Base-by-base conservation (phyloP, 768 basidiomycete species). In the Naematelia aurantialba region DNA sequence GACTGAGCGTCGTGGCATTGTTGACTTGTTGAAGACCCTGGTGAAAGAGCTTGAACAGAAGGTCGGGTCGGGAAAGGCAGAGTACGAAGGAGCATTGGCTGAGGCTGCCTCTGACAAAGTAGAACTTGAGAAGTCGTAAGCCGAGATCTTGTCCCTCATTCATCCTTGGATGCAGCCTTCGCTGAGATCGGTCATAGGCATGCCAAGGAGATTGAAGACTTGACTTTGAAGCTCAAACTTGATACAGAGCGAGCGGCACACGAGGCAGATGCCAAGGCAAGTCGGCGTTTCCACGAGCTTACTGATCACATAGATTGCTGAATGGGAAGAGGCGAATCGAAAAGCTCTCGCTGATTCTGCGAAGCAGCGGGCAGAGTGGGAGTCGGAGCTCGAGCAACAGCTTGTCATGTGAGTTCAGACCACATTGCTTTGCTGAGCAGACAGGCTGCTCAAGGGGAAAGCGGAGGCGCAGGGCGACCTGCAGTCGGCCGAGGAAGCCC, bases 21-120 rank as follows among this genome's bases (percentile, higher is more conserved):
- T 25, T n/a, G 8, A 19, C 17, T 4, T 44, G 17, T 39, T 17
- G 34, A 39, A 61, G 60, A 19, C 17, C 42, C 49, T 22, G 29
- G 34, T 63, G 25, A 50, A 46, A 0, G 54, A 56, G 44, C 58
- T 63, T 12, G 58, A 63, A 46, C 11, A 27, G 22, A 26, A 53
- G 14, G 30, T 63, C 4, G 30, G 5, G 44, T 50, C 45, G 1
- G 60, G 61, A 45, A 61, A 64, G 26, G 14, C 45, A 19, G 63
- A 45, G 13, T 19, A 22, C 29, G 44, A 48, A 13, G 47, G 50
- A 12, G 19, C 14, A 39, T 24, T 60, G 22, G 46, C 17, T 19
- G 45, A 45, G n/a, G 55, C 44, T 27, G 4, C 26, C 39, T 46
- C 17, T 10, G 55, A 45, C 3, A 27, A 27, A 27, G 44, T 10